Evolutionary conservation across 2,329 filamentous ascomycete genomes (phyloP).

Genomic region (Scedosporium aurantiacum): DNA sequence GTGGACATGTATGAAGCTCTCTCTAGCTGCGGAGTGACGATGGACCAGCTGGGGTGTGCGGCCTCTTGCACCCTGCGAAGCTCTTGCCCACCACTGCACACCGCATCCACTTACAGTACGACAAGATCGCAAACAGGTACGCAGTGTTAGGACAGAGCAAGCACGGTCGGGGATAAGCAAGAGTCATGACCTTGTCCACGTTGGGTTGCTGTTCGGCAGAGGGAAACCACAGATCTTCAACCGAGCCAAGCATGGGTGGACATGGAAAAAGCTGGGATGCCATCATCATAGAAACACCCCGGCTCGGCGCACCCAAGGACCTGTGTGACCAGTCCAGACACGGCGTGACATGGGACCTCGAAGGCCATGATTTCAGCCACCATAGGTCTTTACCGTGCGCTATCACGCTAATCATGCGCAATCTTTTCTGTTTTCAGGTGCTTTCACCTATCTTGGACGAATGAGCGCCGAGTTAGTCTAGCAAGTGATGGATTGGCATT

Average conservation of each 20-base stretch:
- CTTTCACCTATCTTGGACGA: background rate
- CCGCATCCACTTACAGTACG: background rate
- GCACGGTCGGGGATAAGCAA: background rate
- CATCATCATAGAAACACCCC: background rate
- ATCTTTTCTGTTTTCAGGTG: background rate
- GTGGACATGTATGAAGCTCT: background rate
- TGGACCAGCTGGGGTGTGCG: background rate
- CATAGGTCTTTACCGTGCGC: background rate
- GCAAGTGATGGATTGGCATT: background rate
- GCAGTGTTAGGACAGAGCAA: background rate
- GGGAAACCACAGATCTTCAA: background rate
- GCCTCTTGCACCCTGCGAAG: background rate
- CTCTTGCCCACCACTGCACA: background rate
- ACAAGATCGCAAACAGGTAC: too few relatives aligned
- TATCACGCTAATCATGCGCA: background rate
- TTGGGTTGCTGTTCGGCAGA: background rate
- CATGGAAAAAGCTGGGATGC: background rate
- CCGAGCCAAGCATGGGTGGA: background rate
- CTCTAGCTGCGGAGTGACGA: background rate
- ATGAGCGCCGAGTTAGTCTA: background rate
- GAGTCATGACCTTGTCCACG: background rate
- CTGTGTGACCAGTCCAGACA: background rate
- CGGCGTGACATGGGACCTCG: background rate
- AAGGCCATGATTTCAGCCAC: background rate
- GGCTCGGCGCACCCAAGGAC: background rate